phyloP scores from a whole-genome alignment of 495 filamentous ascomycete species.

The Polyplosphaeria fusca region DNA sequence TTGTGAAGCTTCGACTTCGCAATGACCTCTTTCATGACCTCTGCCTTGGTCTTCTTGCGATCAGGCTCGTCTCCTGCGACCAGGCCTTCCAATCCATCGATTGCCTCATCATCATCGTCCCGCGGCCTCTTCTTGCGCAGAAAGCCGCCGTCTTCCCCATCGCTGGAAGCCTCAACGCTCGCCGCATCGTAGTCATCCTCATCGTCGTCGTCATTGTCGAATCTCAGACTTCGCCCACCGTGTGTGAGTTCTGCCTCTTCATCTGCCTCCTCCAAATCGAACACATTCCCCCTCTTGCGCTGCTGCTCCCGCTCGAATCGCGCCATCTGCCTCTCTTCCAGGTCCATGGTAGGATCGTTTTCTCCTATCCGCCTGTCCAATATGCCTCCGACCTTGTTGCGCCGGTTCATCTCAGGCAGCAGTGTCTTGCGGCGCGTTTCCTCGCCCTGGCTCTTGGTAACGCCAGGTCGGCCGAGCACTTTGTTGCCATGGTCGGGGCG shows the following conservation, averaged over 20 bases:
- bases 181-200: slow-evolving; percentile 49
- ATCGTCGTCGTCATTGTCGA: slow-evolving; percentile 75
- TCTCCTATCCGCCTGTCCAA: slow-evolving; percentile 93
- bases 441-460: slow-evolving; percentile 82
- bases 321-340: slow-evolving; percentile 89
- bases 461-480: slow-evolving; percentile 65
- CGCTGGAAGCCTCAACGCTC: slow-evolving; percentile 25
- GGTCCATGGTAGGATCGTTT: slow-evolving; percentile 87
- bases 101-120: slow-evolving; percentile 42
- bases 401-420: slow-evolving; percentile 76
- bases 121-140: slow-evolving; percentile 57
- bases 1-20: slow-evolving; percentile 95
- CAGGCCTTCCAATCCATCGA: slow-evolving; percentile 24
- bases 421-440: slow-evolving; percentile 80
- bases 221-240: slow-evolving; percentile 66
- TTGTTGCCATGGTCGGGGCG: slow-evolving; percentile 51
- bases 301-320: slow-evolving; percentile 84
- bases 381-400: slow-evolving; percentile 88
- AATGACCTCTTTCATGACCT: slow-evolving; percentile 96
- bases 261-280: slow-evolving; percentile 87
- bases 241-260: slow-evolving; percentile 75
- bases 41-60: slow-evolving; percentile 85
- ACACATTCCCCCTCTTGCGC: slow-evolving; percentile 66
- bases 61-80: slow-evolving; percentile 55
- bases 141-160: slow-evolving; percentile 54